phyloP scores from a whole-genome alignment of 2,329 filamentous ascomycete genomes.

The Bipolaris victoriae region DNA sequence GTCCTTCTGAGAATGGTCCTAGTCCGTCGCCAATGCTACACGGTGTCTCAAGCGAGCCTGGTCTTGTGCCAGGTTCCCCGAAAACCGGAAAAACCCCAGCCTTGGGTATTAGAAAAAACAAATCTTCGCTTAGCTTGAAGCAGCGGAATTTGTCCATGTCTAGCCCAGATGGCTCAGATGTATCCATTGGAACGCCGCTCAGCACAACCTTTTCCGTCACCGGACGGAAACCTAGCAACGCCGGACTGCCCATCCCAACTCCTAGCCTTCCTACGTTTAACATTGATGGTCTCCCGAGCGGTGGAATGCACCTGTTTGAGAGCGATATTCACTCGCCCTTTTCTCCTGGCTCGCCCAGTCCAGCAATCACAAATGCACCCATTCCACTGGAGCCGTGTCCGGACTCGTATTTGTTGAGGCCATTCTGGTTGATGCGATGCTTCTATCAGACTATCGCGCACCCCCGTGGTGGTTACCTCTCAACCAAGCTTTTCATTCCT shows the following conservation, averaged over 20 bases:
- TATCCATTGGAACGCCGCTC: constrained; percentile 75
- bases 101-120: constrained; percentile 55
- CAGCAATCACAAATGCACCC: constrained; percentile 68
- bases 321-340: constrained; percentile 74
- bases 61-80: constrained; percentile 44
- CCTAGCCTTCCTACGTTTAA: constrained; percentile 69
- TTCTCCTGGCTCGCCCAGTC: constrained; percentile 69
- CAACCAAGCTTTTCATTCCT: constrained; percentile 88
- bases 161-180: constrained; percentile 65
- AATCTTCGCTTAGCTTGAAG: constrained; percentile 68
- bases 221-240: constrained; percentile 55
- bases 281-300: constrained; percentile 62
- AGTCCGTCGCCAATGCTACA: constrained; percentile 50
- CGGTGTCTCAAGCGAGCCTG: constrained; percentile 54
- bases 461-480: constrained; percentile 88
- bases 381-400: constrained; percentile 89
- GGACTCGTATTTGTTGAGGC: constrained; percentile 83
- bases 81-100: constrained; percentile 41
- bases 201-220: constrained; percentile 68
- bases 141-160: constrained; percentile 74
- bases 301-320: constrained; percentile 82
- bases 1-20: constrained; percentile 50
- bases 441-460: constrained; percentile 92
- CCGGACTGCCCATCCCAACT: constrained; percentile 71
- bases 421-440: constrained; percentile 97